A percentile compares a stretch with the other conserved stretches of the same genome.
Conservation (phyloP, 345 rosid species). For the Acer campestre region DNA sequence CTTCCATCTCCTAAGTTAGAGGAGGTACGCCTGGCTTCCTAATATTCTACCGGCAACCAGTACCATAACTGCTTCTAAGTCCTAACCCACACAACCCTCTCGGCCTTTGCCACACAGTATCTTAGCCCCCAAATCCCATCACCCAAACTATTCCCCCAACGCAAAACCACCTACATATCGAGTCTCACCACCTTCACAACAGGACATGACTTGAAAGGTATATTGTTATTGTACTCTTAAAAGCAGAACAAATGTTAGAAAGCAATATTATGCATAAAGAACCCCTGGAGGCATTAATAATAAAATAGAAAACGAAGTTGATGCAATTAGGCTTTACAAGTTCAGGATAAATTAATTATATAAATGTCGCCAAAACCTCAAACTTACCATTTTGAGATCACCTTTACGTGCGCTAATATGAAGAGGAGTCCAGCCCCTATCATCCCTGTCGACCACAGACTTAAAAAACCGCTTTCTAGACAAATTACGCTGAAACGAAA, state of each 20-base stretch:
- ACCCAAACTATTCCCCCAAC: not conserved
- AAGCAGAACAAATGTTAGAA: not conserved
- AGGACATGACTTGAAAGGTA: not conserved
- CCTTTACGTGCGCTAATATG: constrained; percentile 89
- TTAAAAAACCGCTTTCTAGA: constrained; percentile 59
- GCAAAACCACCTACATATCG: not conserved
- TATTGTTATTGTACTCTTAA: not conserved
- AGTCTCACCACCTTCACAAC: not conserved
- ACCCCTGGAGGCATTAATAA: not conserved
- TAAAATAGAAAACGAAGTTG: too few species aligned
- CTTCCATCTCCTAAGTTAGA: too few species aligned
- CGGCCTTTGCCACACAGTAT: too few species aligned
- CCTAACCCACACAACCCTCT: not conserved
- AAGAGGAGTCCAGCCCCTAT: constrained; percentile 91
- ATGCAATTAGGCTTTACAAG: too few species aligned
- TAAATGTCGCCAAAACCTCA: not conserved
- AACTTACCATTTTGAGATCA: constrained; percentile 61
- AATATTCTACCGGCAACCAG: not conserved
- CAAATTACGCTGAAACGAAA: constrained; percentile 56
- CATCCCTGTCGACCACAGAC: constrained; percentile 59
- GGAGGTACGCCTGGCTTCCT: not conserved
- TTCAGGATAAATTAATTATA: not conserved
- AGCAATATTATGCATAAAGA: not conserved
- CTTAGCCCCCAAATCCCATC: not conserved
- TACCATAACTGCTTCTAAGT: not conserved